Evolutionary conservation across 2,329 filamentous ascomycete genomes (phyloP), one percentile per base, ranked within the genome.

Genomic region (Daldinia sp.): DNA sequence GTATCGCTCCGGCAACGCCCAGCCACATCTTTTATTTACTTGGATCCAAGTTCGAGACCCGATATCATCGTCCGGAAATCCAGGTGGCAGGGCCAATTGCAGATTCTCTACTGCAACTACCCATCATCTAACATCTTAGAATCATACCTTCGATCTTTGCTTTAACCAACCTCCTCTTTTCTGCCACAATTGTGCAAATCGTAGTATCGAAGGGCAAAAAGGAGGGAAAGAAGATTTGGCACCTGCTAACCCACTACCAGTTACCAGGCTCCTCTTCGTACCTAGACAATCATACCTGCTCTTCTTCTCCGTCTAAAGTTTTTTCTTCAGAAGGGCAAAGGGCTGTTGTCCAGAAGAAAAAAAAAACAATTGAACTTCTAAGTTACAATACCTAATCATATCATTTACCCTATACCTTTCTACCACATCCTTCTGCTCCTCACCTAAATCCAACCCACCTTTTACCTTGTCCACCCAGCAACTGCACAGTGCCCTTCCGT

Each of bases 1-100:
- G 57, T 50, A 72, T 73, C 64, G 35, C 69, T 67, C 58, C 49
- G 63, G 71, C 72, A 73, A 73, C 72, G 54, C 68, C 70, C 71
- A 73, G 72, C 72, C 72, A 73, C 71, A 71, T 69, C 65, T 70
- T 73, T 72, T 73, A 71, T 73, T 73, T 72, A 71, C 70, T 70
- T 67, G 56, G 37, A 27, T 37, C 27, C n/a, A n/a, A 13, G 19
- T 51, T 34, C 37, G 29, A 49, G 35, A 43, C 53, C 58, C 62
- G 50, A 58, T 64, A 64, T 66, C 64, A 65, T 64, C 61, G 37
- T n/a, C 41, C 35, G 29, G 56, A 70, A 71, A 72, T 64, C 58
- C 64, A 57, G 67, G 69, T 67, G 60, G 67, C 62, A 66, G 68
- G 61, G 32, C 69, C 68, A 71, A 70, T 70, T 70, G 67, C 58